Conservation (phyloP, 2,329 filamentous ascomycete genomes). For the Ceratocystis colombiana region DNA sequence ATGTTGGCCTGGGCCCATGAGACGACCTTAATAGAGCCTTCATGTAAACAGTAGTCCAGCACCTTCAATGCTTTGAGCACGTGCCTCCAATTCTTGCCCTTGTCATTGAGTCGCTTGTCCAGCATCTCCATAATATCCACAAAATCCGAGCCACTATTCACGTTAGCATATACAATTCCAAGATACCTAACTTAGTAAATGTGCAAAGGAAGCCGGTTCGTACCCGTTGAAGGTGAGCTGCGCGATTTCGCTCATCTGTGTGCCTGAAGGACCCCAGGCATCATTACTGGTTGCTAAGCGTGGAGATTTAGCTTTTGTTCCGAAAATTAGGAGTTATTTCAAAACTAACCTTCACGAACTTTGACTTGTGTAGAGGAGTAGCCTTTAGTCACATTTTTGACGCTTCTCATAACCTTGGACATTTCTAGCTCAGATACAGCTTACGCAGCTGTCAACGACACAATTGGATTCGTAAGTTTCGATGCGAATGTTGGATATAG, state of each 20-base stretch:
- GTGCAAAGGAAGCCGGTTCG: slow-evolving; percentile 31
- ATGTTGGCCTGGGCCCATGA: slow-evolving; percentile 97
- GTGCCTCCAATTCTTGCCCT: slow-evolving; percentile 99
- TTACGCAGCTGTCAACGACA: slow-evolving; percentile 20
- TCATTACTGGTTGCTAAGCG: slow-evolving; percentile 91
- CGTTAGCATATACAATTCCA: slow-evolving; percentile 3
- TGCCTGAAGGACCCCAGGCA: slow-evolving; percentile 94
- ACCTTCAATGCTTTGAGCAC: slow-evolving; percentile 97
- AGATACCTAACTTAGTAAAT: background rate
- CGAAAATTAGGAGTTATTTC: background rate
- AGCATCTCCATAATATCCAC: slow-evolving; percentile 99
- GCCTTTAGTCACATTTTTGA: slow-evolving; percentile 99
- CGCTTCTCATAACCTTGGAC: slow-evolving; percentile 94
- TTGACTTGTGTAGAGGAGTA: slow-evolving; percentile 96
- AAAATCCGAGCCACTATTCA: slow-evolving; percentile 76
- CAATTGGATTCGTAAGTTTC: background rate
- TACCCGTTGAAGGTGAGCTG: slow-evolving; percentile 97
- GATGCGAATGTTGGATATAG: background rate
- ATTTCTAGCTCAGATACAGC: slow-evolving; percentile 42
- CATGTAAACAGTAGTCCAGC: slow-evolving; percentile 93
- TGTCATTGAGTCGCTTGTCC: slow-evolving; percentile 96
- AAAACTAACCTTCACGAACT: slow-evolving; percentile 78
- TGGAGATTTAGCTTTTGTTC: slow-evolving; percentile 17
- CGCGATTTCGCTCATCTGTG: slow-evolving; percentile 97
- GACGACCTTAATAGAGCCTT: slow-evolving; percentile 90